Base-by-base conservation (phyloP, 495 filamentous ascomycete species). In the Penicillium dipodomyicola region DNA sequence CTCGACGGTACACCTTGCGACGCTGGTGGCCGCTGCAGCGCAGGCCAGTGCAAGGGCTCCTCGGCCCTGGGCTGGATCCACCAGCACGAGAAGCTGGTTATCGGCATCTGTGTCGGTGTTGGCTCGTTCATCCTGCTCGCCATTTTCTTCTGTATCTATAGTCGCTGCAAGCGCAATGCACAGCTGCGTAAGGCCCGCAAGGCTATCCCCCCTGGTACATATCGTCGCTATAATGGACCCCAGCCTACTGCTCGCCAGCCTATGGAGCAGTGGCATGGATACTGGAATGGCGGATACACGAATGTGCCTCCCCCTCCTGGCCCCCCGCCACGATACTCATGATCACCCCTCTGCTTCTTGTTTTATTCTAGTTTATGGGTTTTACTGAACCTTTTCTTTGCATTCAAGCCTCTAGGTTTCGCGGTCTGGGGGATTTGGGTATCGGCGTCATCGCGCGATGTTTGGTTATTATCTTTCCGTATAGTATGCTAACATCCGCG, bases 1-100 rank as follows among this genome's bases (percentile, higher is more conserved):
- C 78, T 98, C 39, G 95, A 98, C 67, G 94, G 94, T 12, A 97
- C 94, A 8, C 78, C 84, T 4, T 98, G 94, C 70, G 81, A 86
- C 49, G 86, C 90, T 22, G 90, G 90, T 52, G 94, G 94, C 6
- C 75, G 77, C 45, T 98, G 94, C 68, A 66, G 59, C 33, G 92
- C 92, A 56, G 90, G 90, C 8, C 70, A 78, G 57, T 95, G 90
- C 71, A 68, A 78, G 63, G 90, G 88, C 37, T 77, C 83, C 6
- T 81, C 77, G 15, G 74, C 84, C 0, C 71, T 75, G 42, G 82
- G 84, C 60, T 93, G 88, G 85, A 81, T 95, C 64, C 67, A 75
- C 12, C 70, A 85, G 50, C 88, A 93, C 72, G 86, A 86, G 71
- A 79, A 81, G 39, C 80, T 93, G 39, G 84, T 91, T 20, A 92